Evolutionary conservation across 768 basidiomycete genomes (phyloP).

Genomic region (Tulasnella sp.): DNA sequence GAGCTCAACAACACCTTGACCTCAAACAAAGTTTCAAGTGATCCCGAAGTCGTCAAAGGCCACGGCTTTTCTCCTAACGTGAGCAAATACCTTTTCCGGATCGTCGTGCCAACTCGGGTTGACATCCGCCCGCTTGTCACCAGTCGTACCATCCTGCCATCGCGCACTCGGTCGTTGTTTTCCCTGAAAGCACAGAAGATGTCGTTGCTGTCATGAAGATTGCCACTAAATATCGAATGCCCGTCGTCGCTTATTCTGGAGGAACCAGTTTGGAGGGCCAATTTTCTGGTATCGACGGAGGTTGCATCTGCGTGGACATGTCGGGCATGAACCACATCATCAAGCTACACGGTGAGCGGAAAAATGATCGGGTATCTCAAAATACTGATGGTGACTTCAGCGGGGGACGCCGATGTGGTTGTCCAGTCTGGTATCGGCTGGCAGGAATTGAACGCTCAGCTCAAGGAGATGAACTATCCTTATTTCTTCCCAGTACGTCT

Average conservation of each 20-base stretch:
- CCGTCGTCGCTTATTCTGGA: constrained; percentile 77
- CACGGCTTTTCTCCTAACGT: constrained; percentile 27
- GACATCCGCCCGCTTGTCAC: constrained; percentile 44
- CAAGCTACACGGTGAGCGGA: constrained; percentile 50
- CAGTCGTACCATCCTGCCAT: constrained; percentile 48
- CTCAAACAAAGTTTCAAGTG: constrained; percentile 20
- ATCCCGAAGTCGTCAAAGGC: constrained; percentile 24
- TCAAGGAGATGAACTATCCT: constrained; percentile 62
- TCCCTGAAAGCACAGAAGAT: constrained; percentile 67
- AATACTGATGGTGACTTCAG: constrained; percentile 40
- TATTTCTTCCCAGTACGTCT: constrained; percentile 78
- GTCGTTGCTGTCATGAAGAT: constrained; percentile 77
- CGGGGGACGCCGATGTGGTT: constrained; percentile 65
- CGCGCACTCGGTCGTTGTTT: constrained; percentile 47
- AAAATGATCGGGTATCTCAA: constrained; percentile 29
- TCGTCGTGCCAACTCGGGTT: neutral
- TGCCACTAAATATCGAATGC: constrained; percentile 66
- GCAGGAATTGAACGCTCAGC: constrained; percentile 69
- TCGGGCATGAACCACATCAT: constrained; percentile 65
- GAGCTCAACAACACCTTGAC: constrained; percentile 30
- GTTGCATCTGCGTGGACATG: constrained; percentile 65
- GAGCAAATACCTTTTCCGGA: neutral
- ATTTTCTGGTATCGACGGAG: constrained; percentile 53
- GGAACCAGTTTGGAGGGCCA: constrained; percentile 88
- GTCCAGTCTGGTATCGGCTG: constrained; percentile 68